phyloP scores from a whole-genome alignment of 164 flowering plant species.

The Malania oleifera region DNA sequence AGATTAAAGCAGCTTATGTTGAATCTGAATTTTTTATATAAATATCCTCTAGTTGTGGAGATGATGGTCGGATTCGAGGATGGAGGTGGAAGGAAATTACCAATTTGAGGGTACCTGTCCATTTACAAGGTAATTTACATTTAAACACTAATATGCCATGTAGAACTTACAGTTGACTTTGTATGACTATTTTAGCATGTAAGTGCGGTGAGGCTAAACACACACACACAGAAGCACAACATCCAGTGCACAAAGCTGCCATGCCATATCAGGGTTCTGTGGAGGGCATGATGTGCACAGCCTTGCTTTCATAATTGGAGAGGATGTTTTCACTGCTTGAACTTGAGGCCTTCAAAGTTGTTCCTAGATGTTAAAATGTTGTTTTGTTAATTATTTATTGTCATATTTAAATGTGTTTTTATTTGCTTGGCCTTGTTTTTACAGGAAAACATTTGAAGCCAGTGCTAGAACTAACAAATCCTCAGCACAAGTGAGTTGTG shows the following conservation, averaged over 20 bases:
- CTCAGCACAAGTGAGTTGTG: conserved; percentile 76
- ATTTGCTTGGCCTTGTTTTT: conserved; percentile 10
- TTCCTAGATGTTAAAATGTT: too few species aligned
- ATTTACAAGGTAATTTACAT: conserved; percentile 41
- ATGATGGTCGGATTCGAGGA: conserved; percentile 91
- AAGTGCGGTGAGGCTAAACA: too few species aligned
- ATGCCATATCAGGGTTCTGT: too few species aligned
- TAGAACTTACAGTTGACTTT: not conserved
- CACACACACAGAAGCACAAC: too few species aligned
- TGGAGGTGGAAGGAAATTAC: conserved; percentile 83
- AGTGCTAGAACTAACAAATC: conserved; percentile 63
- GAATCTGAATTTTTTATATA: not conserved
- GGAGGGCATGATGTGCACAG: too few species aligned
- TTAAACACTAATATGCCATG: not conserved
- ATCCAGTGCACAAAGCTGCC: too few species aligned
- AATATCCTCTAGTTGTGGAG: conserved; percentile 76
- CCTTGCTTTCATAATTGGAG: too few species aligned
- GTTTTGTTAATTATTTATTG: not conserved
- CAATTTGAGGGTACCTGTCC: conserved; percentile 30
- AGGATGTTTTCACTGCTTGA: too few species aligned
- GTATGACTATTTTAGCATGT: not conserved
- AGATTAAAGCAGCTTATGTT: not conserved
- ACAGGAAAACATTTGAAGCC: conserved; percentile 63
- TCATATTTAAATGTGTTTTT: conserved; percentile 2
- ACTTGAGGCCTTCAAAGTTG: too few species aligned